Evolutionary conservation across 768 basidiomycete genomes (phyloP).

Genomic region (Boletus rubroflammeus): DNA sequence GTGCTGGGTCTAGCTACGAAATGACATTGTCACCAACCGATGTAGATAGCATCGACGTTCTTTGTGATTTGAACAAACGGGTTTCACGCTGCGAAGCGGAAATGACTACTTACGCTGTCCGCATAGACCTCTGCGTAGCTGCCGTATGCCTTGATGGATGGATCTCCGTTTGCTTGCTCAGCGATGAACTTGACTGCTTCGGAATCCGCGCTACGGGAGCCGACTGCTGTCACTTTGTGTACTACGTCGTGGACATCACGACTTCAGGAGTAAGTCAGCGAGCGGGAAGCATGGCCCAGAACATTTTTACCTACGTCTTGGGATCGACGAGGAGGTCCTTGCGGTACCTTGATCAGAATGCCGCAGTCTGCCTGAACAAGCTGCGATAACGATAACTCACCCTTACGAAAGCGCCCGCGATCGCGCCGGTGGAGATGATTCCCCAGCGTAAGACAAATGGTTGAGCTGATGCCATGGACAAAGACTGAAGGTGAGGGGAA

Average conservation of each 20-base stretch:
- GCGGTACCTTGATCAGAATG: neutral
- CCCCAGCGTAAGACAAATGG: slow-evolving; percentile 69
- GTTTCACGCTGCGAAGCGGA: neutral
- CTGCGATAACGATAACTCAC: slow-evolving; percentile 36
- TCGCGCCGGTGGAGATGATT: slow-evolving; percentile 79
- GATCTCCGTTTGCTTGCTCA: slow-evolving; percentile 45
- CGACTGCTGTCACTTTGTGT: slow-evolving; percentile 72
- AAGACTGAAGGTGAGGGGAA: neutral
- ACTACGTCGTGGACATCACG: slow-evolving; percentile 61
- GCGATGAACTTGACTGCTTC: slow-evolving; percentile 69
- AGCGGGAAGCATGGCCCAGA: neutral
- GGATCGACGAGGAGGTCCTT: slow-evolving; percentile 79
- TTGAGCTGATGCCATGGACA: slow-evolving; percentile 23
- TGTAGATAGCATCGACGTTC: slow-evolving; percentile 76
- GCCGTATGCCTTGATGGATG: slow-evolving; percentile 63
- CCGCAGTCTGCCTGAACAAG: neutral
- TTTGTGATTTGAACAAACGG: slow-evolving; percentile 19
- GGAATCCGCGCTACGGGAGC: slow-evolving; percentile 68
- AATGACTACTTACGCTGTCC: slow-evolving; percentile 49
- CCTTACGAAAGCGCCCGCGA: slow-evolving; percentile 65
- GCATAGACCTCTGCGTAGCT: slow-evolving; percentile 71
- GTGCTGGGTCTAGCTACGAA: neutral
- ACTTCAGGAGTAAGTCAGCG: slow-evolving; percentile 33
- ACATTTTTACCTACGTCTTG: slow-evolving; percentile 49
- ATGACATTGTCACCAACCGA: slow-evolving; percentile 42